These are phyloP conservation scores for Coemansia sp. DNA, from an alignment of 192 early-diverging fungal species.

Conservation along the genomic window DNA sequence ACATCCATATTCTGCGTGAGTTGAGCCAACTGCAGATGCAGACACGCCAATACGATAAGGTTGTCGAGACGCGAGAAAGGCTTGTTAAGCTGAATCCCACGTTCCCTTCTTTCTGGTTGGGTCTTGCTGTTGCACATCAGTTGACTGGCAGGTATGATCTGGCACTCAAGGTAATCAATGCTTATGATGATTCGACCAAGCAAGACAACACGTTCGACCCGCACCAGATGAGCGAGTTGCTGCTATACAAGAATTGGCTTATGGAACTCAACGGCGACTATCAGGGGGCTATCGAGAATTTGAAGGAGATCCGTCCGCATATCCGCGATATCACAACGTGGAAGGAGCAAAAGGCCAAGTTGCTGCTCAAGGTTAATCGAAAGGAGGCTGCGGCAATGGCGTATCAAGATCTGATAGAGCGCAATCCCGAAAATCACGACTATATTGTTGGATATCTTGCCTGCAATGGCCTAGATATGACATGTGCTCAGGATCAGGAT, in stretches of 20 bases:
- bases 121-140: constrained; percentile 82
- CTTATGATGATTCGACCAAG: constrained; percentile 53
- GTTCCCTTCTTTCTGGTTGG: constrained; percentile 75
- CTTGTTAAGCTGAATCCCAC: constrained; percentile 70
- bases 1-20: constrained; percentile 91
- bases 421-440: constrained; percentile 76
- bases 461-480: constrained; percentile 39
- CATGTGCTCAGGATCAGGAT: constrained; percentile 27
- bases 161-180: constrained; percentile 68
- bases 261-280: constrained; percentile 81
- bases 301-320: constrained; percentile 70
- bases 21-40: constrained; percentile 84
- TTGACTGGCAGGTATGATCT: constrained; percentile 71
- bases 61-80: constrained; percentile 67
- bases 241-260: constrained; percentile 83
- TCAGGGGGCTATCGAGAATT: constrained; percentile 70
- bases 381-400: constrained; percentile 69
- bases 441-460: constrained; percentile 72
- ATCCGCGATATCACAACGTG: constrained; percentile 72
- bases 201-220: constrained; percentile 46
- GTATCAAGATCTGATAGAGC: constrained; percentile 72
- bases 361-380: constrained; percentile 65
- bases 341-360: constrained; percentile 74
- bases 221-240: constrained; percentile 78
- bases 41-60: constrained; percentile 80